Percentiles rank a stretch among this genome's conserved stretches.
Conservation (phyloP, 2,329 filamentous ascomycete genomes). For the Botryotinia calthae region DNA sequence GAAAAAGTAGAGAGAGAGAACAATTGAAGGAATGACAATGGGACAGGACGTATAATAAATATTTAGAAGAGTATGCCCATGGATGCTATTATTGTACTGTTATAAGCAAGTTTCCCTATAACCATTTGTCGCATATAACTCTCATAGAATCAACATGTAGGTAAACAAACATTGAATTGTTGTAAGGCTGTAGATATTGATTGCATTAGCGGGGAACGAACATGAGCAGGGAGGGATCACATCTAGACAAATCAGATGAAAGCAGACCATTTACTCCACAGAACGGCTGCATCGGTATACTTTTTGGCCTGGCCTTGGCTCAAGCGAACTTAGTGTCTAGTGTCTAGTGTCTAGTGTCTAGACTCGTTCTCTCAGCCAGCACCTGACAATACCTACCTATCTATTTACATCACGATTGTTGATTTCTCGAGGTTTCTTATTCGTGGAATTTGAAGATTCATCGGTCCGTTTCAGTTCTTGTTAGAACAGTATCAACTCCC, state of each 20-base stretch:
- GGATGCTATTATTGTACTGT: neutral
- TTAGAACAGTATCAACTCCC: neutral
- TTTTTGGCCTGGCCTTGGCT: neutral
- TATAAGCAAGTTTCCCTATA: neutral
- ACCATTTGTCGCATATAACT: neutral
- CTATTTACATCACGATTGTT: neutral
- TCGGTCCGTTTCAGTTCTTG: too few species aligned
- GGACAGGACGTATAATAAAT: neutral
- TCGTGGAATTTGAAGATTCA: neutral
- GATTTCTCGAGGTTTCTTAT: neutral
- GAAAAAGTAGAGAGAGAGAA: neutral
- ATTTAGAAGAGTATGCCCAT: neutral
- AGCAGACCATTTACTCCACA: neutral
- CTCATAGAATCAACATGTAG: neutral
- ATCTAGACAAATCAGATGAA: constrained; percentile 1
- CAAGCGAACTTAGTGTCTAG: neutral
- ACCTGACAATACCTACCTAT: neutral
- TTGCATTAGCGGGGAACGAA: constrained; percentile 7
- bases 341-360: constrained; percentile 8
- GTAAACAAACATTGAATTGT: neutral
- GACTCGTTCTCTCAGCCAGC: neutral
- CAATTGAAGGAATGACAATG: neutral
- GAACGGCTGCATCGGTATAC: neutral
- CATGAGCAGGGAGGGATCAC: neutral
- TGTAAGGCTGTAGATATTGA: constrained; percentile 16